Percentiles rank a stretch among this genome's conserved stretches.
Conservation (phyloP, 2,329 filamentous ascomycete genomes). For the Fusarium phyllophilum region DNA sequence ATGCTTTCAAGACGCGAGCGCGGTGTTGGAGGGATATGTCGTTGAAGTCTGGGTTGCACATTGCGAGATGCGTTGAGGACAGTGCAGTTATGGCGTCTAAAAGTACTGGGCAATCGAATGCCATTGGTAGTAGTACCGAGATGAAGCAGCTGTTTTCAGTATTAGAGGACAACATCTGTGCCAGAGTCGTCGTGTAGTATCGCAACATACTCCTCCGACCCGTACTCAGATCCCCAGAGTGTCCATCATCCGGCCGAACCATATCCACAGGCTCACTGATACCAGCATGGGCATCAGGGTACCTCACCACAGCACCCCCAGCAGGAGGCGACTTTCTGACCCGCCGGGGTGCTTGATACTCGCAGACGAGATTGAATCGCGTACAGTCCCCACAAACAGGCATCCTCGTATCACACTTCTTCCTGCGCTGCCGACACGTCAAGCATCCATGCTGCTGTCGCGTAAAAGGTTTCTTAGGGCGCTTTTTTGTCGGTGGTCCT, state of each 20-base stretch:
- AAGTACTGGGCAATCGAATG: neutral
- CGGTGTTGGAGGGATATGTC: neutral
- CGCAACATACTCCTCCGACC: neutral
- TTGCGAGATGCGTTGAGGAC: neutral
- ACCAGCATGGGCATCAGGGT: neutral
- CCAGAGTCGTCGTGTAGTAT: neutral
- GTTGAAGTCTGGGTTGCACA: neutral
- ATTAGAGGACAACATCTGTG: neutral
- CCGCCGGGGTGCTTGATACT: neutral
- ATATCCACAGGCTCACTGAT: neutral
- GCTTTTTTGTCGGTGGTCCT: neutral
- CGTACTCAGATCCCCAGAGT: neutral
- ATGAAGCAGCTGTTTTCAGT: neutral
- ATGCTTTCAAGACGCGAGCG: accelerated
- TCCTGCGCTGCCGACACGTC: neutral
- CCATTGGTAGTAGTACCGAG: accelerated
- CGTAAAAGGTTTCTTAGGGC: neutral
- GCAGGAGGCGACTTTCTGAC: neutral
- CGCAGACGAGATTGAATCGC: neutral
- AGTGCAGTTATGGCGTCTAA: neutral
- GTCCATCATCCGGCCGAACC: neutral
- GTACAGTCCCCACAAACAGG: neutral
- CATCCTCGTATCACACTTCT: neutral
- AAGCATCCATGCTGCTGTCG: neutral
- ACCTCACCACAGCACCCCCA: neutral